Percentiles rank a stretch among this genome's conserved stretches.
Evolutionary conservation across 495 filamentous ascomycete genomes (phyloP).

Genomic region (Talaromyces ruber): DNA sequence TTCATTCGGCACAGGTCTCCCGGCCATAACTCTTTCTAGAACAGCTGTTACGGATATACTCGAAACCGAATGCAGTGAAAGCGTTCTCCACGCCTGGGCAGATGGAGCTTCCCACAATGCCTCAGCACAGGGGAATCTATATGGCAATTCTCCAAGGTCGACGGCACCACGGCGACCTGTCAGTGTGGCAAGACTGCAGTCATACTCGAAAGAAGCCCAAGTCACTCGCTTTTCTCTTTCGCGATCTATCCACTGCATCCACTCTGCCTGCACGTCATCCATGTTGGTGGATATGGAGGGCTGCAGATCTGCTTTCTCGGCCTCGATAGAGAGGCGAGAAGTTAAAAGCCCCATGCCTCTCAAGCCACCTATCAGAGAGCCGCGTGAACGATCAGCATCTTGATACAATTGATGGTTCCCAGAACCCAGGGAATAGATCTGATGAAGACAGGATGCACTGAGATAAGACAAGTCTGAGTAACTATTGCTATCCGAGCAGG

Average conservation of each 20-base stretch:
- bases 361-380: not conserved
- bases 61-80: not conserved
- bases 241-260: conserved; percentile 2
- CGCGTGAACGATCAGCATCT: conserved; percentile 1
- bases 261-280: not conserved
- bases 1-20: not conserved
- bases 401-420: conserved; percentile 3
- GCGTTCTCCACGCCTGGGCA: conserved; percentile 1
- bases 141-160: conserved; percentile 2
- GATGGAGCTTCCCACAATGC: conserved; percentile 4
- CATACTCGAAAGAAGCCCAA: conserved; percentile 2
- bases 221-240: not conserved
- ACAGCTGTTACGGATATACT: not conserved
- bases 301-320: not conserved
- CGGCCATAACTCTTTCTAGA: not conserved
- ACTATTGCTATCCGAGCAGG: conserved; percentile 1
- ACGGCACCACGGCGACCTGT: not conserved
- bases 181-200: conserved; percentile 1
- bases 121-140: conserved; percentile 1
- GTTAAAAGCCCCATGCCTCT: not conserved
- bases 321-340: not conserved
- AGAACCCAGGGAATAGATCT: conserved; percentile 3
- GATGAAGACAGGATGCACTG: conserved; percentile 2
- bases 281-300: not conserved
- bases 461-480: conserved; percentile 3